phyloP scores from a whole-genome alignment of 495 filamentous ascomycete genomes.

The Lineolata rhizophorae region DNA sequence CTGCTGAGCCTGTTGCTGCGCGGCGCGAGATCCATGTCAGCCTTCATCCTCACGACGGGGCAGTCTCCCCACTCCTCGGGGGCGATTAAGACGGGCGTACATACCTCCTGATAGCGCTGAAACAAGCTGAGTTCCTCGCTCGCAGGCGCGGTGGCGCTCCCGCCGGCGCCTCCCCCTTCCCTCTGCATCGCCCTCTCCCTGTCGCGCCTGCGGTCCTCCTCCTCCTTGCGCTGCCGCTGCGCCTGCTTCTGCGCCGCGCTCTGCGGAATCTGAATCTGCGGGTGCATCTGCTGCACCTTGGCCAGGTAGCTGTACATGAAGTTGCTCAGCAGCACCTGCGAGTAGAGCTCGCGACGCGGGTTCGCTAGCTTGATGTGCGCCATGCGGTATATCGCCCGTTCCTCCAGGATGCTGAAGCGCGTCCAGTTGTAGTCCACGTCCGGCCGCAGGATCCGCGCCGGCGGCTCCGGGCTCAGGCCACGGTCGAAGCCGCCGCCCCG shows the following conservation, averaged over 20 bases:
- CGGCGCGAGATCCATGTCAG: background rate
- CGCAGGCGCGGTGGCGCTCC: background rate
- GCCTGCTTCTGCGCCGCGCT: constrained; percentile 33
- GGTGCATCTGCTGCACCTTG: constrained; percentile 97
- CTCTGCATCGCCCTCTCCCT: too few species aligned
- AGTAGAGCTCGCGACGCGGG: constrained; percentile 74
- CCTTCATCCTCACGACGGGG: too few species aligned
- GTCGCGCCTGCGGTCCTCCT: constrained; percentile 26
- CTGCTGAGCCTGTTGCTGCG: background rate
- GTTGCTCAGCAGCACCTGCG: constrained; percentile 92
- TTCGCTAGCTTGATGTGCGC: constrained; percentile 98
- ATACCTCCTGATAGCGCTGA: background rate
- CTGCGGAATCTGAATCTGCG: constrained; percentile 57
- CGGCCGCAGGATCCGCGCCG: constrained; percentile 43
- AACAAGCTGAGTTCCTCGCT: background rate
- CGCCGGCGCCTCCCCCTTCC: too few species aligned
- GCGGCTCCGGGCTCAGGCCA: constrained; percentile 60
- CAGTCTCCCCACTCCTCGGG: too few species aligned
- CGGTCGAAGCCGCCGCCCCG: too few species aligned
- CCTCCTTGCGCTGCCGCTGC: constrained; percentile 37
- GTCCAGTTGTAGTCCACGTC: constrained; percentile 94
- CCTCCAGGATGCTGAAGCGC: constrained; percentile 84
- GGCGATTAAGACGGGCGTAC: too few species aligned
- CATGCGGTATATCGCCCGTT: constrained; percentile 94
- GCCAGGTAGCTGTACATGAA: constrained; percentile 99